Conservation (phyloP, 139 green algal genomes). For the Chlamydomonas sp. region DNA sequence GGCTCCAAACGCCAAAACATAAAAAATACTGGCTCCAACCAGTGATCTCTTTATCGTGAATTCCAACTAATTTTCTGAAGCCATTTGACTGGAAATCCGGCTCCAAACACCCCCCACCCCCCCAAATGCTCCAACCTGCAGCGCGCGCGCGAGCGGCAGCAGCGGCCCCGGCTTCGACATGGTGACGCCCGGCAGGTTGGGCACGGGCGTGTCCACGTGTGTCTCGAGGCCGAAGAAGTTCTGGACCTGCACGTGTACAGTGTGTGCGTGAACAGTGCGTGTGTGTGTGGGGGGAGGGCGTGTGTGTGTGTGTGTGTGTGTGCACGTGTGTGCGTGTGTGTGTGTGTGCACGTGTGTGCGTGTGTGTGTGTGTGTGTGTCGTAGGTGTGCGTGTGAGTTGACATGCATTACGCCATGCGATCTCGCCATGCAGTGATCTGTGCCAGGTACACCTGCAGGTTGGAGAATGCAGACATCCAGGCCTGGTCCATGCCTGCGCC, state of each 20-base stretch:
- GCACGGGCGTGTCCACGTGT: constrained; percentile 15
- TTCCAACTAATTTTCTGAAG: no score
- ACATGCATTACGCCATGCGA: background rate
- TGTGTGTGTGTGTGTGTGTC: constrained; percentile 14
- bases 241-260: constrained; percentile 9
- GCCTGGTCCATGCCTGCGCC: constrained; percentile 27
- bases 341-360: constrained; percentile 11
- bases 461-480: constrained; percentile 25
- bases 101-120: no score
- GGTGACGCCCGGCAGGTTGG: constrained; percentile 32
- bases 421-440: no score
- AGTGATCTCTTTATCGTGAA: no score
- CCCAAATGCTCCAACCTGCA: no score
- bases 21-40: no score
- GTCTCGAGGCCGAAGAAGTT: constrained; percentile 33
- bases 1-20: no score
- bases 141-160: no score
- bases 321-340: constrained; percentile 11
- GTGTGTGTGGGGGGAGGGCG: background rate
- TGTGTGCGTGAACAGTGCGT: constrained; percentile 29
- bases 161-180: constrained; percentile 29
- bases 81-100: no score
- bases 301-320: background rate
- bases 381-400: no score
- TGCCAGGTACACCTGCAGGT: constrained; percentile 13